These are phyloP conservation scores for Geranium rotundifolium DNA, from an alignment of 345 rosid species.

Conservation along the genomic window DNA sequence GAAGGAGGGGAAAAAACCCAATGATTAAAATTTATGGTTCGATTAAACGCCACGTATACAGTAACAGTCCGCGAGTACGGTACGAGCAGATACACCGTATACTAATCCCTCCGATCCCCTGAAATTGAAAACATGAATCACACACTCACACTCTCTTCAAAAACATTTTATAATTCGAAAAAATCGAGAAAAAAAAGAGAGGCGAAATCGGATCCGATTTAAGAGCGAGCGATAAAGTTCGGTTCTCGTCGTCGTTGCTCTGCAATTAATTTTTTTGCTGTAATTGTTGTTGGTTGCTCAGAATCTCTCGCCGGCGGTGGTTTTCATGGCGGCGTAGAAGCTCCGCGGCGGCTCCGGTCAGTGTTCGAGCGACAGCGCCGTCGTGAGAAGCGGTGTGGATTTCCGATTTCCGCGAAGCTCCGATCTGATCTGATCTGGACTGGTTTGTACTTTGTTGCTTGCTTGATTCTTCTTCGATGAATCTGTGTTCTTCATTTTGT, in stretches of 20 bases:
- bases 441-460: background rate
- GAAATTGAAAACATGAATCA: too few species aligned
- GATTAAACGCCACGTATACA: too few species aligned
- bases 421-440: background rate
- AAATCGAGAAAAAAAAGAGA: background rate
- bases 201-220: constrained; percentile 32
- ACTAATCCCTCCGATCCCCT: too few species aligned
- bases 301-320: background rate
- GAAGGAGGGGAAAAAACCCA: too few species aligned
- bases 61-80: too few species aligned
- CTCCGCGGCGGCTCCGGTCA: background rate
- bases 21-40: too few species aligned
- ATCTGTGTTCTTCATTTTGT: background rate
- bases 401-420: background rate
- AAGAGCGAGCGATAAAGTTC: constrained; percentile 15
- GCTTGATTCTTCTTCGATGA: background rate
- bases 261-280: background rate
- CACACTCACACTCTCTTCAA: too few species aligned
- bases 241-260: too few species aligned
- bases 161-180: background rate
- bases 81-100: too few species aligned
- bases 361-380: background rate
- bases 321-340: background rate
- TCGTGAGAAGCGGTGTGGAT: background rate
- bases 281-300: background rate